Conservation (phyloP, 169 alveolate genomes). For the Plasmodium chabaudi region DNA sequence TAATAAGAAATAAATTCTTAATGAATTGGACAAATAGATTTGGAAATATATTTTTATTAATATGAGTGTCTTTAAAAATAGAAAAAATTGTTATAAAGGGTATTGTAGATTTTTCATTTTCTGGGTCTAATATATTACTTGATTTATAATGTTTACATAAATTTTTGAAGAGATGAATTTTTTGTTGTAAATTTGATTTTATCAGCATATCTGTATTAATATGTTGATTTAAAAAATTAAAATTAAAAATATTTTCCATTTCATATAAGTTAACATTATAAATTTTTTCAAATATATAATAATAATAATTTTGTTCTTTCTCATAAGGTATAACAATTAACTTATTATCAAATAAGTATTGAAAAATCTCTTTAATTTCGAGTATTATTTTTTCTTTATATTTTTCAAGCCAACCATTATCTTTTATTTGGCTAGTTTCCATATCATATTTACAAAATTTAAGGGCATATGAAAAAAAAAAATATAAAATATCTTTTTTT, state of each 20-base stretch:
- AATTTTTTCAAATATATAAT: constrained; percentile 22
- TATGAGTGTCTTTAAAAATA: constrained; percentile 39
- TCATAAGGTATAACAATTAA: constrained; percentile 40
- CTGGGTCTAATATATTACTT: background rate
- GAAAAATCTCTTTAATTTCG: constrained; percentile 42
- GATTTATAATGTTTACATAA: constrained; percentile 24
- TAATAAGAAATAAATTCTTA: constrained; percentile 51
- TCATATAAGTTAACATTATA: constrained; percentile 12
- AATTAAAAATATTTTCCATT: constrained; percentile 16
- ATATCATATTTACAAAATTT: constrained; percentile 28
- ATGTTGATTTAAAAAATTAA: constrained; percentile 13
- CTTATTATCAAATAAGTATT: constrained; percentile 57
- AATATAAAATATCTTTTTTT: constrained; percentile 28
- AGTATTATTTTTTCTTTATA: constrained; percentile 6
- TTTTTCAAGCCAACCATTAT: background rate
- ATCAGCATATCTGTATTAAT: constrained; percentile 29
- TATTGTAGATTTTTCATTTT: constrained; percentile 8
- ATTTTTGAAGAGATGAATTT: constrained; percentile 24
- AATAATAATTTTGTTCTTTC: constrained; percentile 32
- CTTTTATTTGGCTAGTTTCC: background rate
- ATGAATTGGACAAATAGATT: constrained; percentile 36
- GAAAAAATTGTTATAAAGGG: constrained; percentile 56
- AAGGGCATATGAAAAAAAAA: constrained; percentile 20
- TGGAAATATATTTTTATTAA: constrained; percentile 35
- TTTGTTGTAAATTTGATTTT: constrained; percentile 27